Conservation (phyloP, 164 flowering plant species). For the Cinnamomum chago region DNA sequence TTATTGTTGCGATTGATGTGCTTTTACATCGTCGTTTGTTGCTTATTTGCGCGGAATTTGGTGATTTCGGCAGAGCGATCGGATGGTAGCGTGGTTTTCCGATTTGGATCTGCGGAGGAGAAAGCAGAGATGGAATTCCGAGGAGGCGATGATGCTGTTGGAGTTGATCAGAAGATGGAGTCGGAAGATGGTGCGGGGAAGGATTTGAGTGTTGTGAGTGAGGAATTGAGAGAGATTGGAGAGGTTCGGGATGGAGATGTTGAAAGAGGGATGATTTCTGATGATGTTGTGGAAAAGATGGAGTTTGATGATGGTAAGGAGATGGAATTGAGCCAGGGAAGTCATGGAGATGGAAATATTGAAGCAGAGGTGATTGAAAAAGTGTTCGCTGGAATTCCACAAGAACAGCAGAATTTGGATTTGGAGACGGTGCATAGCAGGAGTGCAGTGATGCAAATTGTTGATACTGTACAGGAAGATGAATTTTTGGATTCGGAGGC, state of each 20-base stretch:
- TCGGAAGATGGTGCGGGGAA: background rate
- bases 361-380: background rate
- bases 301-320: background rate
- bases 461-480: too few relatives aligned
- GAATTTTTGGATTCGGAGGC: too few relatives aligned
- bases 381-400: background rate
- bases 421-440: too few relatives aligned
- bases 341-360: background rate
- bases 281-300: background rate
- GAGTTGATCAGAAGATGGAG: background rate
- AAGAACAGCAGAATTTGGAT: too few relatives aligned
- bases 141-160: background rate
- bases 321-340: background rate
- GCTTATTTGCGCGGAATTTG: conserved; percentile 8
- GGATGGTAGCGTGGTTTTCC: conserved; percentile 14
- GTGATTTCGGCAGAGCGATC: conserved; percentile 12
- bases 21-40: background rate
- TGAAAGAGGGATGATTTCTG: background rate
- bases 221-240: background rate
- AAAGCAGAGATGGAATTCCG: background rate
- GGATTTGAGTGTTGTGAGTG: background rate
- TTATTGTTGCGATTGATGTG: background rate
- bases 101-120: conserved; percentile 4
- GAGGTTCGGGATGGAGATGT: background rate
- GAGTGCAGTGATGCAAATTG: background rate